A percentile compares a stretch with the other conserved stretches of the same genome.
Evolutionary conservation across 2,329 filamentous ascomycete species (phyloP).

Genomic region (Xylaria sp.): DNA sequence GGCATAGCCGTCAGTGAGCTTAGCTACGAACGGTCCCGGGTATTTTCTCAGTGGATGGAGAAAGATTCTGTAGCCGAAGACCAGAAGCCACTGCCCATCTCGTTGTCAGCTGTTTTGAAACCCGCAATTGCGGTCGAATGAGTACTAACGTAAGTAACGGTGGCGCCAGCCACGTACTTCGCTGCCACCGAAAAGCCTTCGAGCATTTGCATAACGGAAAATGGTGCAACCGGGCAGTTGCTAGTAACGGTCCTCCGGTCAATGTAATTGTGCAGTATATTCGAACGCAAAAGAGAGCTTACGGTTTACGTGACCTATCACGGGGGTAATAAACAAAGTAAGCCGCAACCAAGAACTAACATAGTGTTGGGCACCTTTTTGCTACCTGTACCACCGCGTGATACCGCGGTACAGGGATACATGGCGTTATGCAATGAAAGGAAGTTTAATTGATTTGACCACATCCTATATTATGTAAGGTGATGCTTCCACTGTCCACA

Average conservation of each 20-base stretch:
- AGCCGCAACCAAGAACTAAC: neutral
- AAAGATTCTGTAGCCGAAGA: slow-evolving; percentile 23
- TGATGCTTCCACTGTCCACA: neutral
- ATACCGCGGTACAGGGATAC: neutral
- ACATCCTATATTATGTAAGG: neutral
- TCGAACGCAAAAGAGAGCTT: neutral
- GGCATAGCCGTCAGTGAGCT: slow-evolving; percentile 23
- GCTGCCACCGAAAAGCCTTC: slow-evolving; percentile 4
- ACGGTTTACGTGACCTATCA: neutral
- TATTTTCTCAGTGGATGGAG: slow-evolving; percentile 27
- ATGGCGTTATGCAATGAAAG: neutral
- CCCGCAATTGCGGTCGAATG: neutral
- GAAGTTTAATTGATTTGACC: neutral
- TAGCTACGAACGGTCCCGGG: slow-evolving; percentile 27
- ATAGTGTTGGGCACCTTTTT: neutral
- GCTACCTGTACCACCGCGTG: neutral
- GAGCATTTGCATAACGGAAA: slow-evolving; percentile 8
- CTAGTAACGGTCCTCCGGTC: no score
- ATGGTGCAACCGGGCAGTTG: neutral
- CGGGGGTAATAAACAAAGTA: neutral
- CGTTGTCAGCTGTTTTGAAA: slow-evolving; percentile 8
- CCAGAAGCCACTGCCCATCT: slow-evolving; percentile 22
- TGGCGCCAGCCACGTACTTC: slow-evolving; percentile 14
- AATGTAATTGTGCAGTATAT: neutral
- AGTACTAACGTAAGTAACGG: slow-evolving; percentile 23